Evolutionary conservation across 75 land plant genomes (phyloP).

Genomic region (Chamaecyparis obtusa): DNA sequence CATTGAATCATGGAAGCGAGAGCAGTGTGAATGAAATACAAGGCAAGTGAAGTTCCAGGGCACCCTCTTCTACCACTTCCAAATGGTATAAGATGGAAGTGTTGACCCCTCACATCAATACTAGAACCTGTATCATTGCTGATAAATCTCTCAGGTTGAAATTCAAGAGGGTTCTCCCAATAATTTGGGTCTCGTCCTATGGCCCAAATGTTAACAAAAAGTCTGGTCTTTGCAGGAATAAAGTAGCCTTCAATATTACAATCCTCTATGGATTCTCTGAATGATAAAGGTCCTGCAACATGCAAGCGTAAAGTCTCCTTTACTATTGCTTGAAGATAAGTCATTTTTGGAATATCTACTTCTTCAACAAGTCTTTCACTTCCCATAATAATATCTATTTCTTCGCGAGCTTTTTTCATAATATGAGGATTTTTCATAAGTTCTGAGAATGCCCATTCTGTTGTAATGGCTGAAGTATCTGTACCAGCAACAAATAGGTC

Average conservation of each 20-base stretch:
- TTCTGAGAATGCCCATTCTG: slow-evolving; percentile 19
- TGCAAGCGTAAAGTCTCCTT: slow-evolving; percentile 26
- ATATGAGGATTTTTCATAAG: slow-evolving; percentile 11
- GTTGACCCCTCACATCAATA: slow-evolving; percentile 10
- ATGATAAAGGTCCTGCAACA: slow-evolving; percentile 14
- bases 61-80: slow-evolving; percentile 43
- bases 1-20: slow-evolving; percentile 13
- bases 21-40: slow-evolving; percentile 3
- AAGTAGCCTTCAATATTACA: slow-evolving; percentile 10
- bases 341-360: slow-evolving; percentile 3
- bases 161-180: slow-evolving; percentile 21
- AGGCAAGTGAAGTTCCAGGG: slow-evolving; percentile 22
- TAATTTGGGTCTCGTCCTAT: slow-evolving; percentile 7
- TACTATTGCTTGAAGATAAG: slow-evolving; percentile 20
- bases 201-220: slow-evolving; percentile 18
- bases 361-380: slow-evolving; percentile 19
- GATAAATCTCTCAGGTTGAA: slow-evolving; percentile 20
- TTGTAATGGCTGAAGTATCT: slow-evolving; percentile 15
- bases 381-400: slow-evolving; percentile 17
- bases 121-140: neutral
- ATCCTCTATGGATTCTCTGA: slow-evolving; percentile 16
- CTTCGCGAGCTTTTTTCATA: slow-evolving; percentile 13
- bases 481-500: slow-evolving; percentile 17
- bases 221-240: slow-evolving; percentile 16
- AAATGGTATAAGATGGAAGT: slow-evolving; percentile 25